These are phyloP conservation scores for Diaporthe sp. DNA, from an alignment of 2,329 filamentous ascomycete genomes.

Conservation along the genomic window DNA sequence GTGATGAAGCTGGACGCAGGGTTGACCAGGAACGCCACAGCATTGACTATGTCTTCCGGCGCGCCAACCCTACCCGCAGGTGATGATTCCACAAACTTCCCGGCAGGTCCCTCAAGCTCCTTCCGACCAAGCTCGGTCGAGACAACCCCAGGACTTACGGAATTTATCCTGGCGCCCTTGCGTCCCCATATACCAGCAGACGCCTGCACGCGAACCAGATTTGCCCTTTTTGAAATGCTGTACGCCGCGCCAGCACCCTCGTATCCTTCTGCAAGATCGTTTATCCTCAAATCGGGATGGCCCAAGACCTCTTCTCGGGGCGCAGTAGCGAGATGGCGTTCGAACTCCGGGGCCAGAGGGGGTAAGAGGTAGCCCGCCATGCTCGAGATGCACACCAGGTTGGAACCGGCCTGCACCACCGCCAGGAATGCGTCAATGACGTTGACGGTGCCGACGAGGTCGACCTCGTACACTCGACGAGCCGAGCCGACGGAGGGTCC, in stretches of 20 bases:
- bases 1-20: not conserved
- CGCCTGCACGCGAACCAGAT: not conserved
- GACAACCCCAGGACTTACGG: not conserved
- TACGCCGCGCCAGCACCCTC: not conserved
- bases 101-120: not conserved
- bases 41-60: not conserved
- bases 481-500: not conserved
- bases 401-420: not conserved
- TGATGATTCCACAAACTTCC: not conserved
- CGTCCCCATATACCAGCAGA: not conserved
- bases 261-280: not conserved
- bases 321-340: not conserved
- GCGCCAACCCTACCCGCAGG: not conserved
- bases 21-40: not conserved
- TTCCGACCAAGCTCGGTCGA: not conserved
- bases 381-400: not conserved
- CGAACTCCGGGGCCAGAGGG: not conserved
- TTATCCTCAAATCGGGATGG: not conserved
- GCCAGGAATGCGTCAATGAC: not conserved
- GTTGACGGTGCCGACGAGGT: not conserved
- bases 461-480: not conserved
- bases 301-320: not conserved
- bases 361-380: not conserved
- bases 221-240: not conserved
- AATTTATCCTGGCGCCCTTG: not conserved